Conservation (phyloP, 768 basidiomycete genomes). For the Hysterangium stoloniferum region DNA sequence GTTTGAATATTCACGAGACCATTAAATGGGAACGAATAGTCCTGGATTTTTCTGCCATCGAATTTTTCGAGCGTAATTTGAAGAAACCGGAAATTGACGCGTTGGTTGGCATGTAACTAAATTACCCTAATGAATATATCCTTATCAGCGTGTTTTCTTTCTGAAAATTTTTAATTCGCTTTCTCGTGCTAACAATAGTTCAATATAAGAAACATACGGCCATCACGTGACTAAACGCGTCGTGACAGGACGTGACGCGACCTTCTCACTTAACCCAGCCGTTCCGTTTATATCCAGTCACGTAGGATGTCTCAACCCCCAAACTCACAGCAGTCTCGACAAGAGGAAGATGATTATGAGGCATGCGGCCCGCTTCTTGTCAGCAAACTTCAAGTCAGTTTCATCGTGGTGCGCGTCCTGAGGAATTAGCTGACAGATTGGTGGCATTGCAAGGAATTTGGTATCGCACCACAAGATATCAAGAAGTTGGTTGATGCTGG, state of each 20-base stretch:
- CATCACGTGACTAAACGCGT: constrained; percentile 11
- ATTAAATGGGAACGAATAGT: constrained; percentile 78
- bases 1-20: constrained; percentile 74
- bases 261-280: constrained; percentile 1
- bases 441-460: constrained; percentile 60
- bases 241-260: not conserved
- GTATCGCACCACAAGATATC: constrained; percentile 84
- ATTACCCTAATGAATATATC: constrained; percentile 1
- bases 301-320: constrained; percentile 26
- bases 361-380: constrained; percentile 80
- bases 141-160: not conserved
- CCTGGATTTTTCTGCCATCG: constrained; percentile 77
- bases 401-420: not conserved
- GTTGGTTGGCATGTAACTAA: not conserved
- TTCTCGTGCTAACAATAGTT: not conserved
- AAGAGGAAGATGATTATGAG: constrained; percentile 43
- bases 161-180: no score
- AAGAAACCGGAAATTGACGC: constrained; percentile 30
- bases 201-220: not conserved
- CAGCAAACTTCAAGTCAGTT: constrained; percentile 42
- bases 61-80: constrained; percentile 61
- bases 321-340: constrained; percentile 38
- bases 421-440: not conserved
- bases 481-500: constrained; percentile 93
- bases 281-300: not conserved